Evolutionary conservation across 345 rosid species (phyloP).

Genomic region (Brassica nigra): DNA sequence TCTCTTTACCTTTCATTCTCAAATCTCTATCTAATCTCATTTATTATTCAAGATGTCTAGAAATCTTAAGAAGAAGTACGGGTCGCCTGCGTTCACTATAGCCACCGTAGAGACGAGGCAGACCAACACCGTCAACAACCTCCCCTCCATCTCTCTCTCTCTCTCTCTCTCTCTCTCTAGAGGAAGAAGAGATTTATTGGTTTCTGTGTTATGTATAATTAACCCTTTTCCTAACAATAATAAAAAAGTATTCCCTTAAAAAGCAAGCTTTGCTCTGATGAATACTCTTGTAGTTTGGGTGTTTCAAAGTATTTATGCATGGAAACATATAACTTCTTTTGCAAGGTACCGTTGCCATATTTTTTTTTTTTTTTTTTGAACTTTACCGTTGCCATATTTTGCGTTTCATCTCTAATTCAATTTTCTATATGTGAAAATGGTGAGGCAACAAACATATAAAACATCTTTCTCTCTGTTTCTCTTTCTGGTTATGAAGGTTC

Average conservation of each 20-base stretch:
- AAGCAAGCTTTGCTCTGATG: constrained; percentile 20
- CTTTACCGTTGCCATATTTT: constrained; percentile 21
- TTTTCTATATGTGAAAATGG: constrained; percentile 30
- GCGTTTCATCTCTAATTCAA: constrained; percentile 31
- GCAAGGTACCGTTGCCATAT: constrained; percentile 15
- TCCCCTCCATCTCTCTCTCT: constrained; percentile 20
- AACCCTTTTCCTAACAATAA: constrained; percentile 32
- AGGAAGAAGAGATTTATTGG: neutral
- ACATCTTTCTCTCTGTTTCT: too few species aligned
- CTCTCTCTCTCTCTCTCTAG: neutral
- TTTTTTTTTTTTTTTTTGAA: too few species aligned
- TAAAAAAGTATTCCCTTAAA: neutral
- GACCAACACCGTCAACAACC: constrained; percentile 18
- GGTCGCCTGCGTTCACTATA: constrained; percentile 60
- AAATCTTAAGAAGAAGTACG: constrained; percentile 43
- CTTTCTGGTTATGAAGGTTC: too few species aligned
- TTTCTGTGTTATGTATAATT: constrained; percentile 37
- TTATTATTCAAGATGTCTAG: too few species aligned
- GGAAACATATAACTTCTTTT: constrained; percentile 14
- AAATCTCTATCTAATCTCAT: too few species aligned
- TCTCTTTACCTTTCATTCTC: too few species aligned
- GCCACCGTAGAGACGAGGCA: constrained; percentile 38
- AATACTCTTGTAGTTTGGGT: neutral
- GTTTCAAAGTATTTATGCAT: constrained; percentile 14
- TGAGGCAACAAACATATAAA: constrained; percentile 3